Base-by-base conservation (phyloP, 805 yeast species). In the Myxozyma vanderwaltii region DNA sequence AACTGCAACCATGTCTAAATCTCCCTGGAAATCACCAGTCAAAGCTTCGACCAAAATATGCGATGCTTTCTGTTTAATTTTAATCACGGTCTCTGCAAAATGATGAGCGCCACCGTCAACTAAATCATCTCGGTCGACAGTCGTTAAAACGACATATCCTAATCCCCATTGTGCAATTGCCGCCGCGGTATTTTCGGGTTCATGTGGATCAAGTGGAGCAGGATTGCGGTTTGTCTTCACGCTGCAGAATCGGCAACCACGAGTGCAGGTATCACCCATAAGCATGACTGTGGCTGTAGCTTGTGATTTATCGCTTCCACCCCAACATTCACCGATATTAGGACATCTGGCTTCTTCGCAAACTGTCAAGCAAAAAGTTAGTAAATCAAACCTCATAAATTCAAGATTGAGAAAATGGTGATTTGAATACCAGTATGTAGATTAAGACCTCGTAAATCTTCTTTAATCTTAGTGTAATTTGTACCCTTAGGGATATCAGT, bases 301-400 rank as follows among this genome's bases (percentile, higher is more conserved):
- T 64, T 90, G 92, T 5, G 92, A 83, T 72, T 91, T 82, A 68
- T 81, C 85, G 69, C 86, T 83, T 31, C 99, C 99, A 56, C 99
- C 98, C 99, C 99, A 94, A 75, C 99, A 94, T 73, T 94, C 99
- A 53, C 98, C 97, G 63, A 94, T 94, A 73, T 94, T 94, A n/a
- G 99, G 99, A 75, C 99, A 94, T 71, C 94, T 86, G 3, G 99
- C 99, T 71, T 94, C 99, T 74, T 94, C 98, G 75, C 99, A 94
- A 31, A 94, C 99, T 60, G 26, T 13, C 8, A 19, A n/a, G 15
- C 4, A 38, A 7, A 7, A 2, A 2, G 4, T 44, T 44, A 24
- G n/a, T 35, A 39, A 7, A 27, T 23, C n/a, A 35, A 26, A 19
- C 3, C 10, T 47, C 29, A 10, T 47, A 17, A 19, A 4, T 2